Base-by-base conservation (phyloP, 2,329 filamentous ascomycete genomes). In the Fusarium sp. region DNA sequence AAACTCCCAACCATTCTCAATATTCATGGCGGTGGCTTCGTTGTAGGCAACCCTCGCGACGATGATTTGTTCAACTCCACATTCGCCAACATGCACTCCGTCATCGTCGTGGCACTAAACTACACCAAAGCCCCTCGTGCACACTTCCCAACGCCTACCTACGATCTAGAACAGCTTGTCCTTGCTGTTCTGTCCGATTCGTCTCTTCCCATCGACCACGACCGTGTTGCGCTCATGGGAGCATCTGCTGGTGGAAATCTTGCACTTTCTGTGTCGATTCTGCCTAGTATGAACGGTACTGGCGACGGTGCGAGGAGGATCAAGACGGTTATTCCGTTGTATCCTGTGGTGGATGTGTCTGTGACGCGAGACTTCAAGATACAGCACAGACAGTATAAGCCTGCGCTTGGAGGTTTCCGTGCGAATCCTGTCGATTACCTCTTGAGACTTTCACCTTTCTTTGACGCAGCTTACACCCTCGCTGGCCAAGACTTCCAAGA, bases 11-110 rank as follows among this genome's bases (percentile, higher is more conserved):
- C 55, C 1, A 12, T 69, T 0, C 50, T 69, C 44, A 65, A 19
- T 4, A 50, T 69, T 3, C 66, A 69, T 1, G 65, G 54, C 14
- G 66, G 66, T 1, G 66, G 65, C 12, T 69, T 69, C 2, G 65
- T 69, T 10, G 13, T 66, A 5, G 65, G 66, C 1, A 26, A 50
- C 8, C 53, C 66, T 19, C 50, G 31, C 6, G 66, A 69, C 1
- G 66, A 69, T 14, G 66, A 69, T 13, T 3, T 26, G 0, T 56
- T 64, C 34, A 69, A 66, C 13, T 65, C 52, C 0, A 37, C 16
- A 0, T 69, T 69, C 18, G 51, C 60, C 11, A 60, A 69, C 25
- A 69, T 68, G 39, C 41, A 69, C 6, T 69, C 55, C 0, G 28
- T 62, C 3, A 12, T 69, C 4, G 60, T 69, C n/a, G 10, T 69